These are phyloP conservation scores for Kodamaea kaohsiungensis DNA, from an alignment of 805 yeast genomes.

Conservation along the genomic window DNA sequence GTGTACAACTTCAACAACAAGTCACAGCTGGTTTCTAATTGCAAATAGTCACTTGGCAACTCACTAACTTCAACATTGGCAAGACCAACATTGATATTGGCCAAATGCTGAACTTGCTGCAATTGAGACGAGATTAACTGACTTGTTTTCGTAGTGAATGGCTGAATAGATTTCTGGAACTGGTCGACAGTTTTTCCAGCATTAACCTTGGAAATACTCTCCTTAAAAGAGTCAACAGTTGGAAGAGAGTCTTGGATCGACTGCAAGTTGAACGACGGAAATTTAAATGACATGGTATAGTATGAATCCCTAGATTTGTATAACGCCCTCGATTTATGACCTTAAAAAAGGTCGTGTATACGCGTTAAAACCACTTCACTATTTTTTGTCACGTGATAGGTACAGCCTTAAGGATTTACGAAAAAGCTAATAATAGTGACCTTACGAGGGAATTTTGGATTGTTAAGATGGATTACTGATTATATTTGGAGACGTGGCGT, in stretches of 20 bases:
- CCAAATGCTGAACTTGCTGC: conserved; percentile 49
- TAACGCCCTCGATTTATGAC: background rate
- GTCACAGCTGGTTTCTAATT: conserved; percentile 68
- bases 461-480: no score
- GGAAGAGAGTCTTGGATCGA: conserved; percentile 44
- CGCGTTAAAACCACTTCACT: background rate
- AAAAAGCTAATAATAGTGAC: background rate
- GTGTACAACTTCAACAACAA: conserved; percentile 60
- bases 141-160: conserved; percentile 60
- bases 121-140: conserved; percentile 62
- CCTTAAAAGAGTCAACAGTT: conserved; percentile 38
- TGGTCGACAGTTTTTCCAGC: conserved; percentile 46
- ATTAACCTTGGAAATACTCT: conserved; percentile 36
- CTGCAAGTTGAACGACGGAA: conserved; percentile 38
- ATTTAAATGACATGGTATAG: conserved; percentile 38
- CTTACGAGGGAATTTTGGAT: background rate
- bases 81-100: conserved; percentile 19
- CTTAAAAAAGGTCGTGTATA: background rate
- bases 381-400: background rate
- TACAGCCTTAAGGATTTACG: background rate
- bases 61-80: conserved; percentile 63
- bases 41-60: conserved; percentile 70
- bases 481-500: no score
- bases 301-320: background rate
- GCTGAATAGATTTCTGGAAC: conserved; percentile 46